Evolutionary conservation across 495 filamentous ascomycete genomes (phyloP), one percentile per base, ranked within the genome.

Genomic region (Hyphodiscus hymeniophilus): DNA sequence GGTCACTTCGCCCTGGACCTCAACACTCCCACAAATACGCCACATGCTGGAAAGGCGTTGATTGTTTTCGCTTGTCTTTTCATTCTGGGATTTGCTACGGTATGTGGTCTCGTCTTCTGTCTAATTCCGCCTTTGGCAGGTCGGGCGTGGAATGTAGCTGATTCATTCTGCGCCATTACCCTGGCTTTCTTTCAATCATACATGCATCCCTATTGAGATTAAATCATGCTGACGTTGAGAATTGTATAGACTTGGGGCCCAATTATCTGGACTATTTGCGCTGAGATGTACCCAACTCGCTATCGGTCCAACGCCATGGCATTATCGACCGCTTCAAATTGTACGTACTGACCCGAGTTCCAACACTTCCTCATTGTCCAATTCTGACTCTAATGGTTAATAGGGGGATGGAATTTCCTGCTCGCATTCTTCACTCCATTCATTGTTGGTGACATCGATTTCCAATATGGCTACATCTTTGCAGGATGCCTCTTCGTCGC

Each of bases 61-160:
- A 84, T 89, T 48, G 79, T 87, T 42, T 89, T 88, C 69, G 82
- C 85, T n/a, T 87, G 82, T 62, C 70, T 89, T 51, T 87, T 84
- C 45, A 77, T 77, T 46, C 66, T 62, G n/a, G 70, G 66, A n/a
- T 77, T 77, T 48, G 73, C 74, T 15, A 81, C 74, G 48, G 26
- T 28, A 28, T 28, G 26, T 28, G 10, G 4, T 28, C 34, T 7
- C 34, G 26, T 28, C 26, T 28, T 28, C n/a, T n/a, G n/a, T n/a
- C n/a, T n/a, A n/a, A n/a, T n/a, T n/a, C n/a, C n/a, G n/a, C n/a
- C n/a, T n/a, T n/a, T n/a, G n/a, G n/a, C n/a, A n/a, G n/a, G n/a
- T n/a, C n/a, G n/a, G n/a, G n/a, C n/a, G n/a, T n/a, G n/a, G n/a
- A n/a, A n/a, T 28, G 26, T 28, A 28, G 10, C 5, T 28, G 26